Evolutionary conservation across 345 rosid genomes (phyloP), one percentile per base, ranked within the genome.

Genomic region (Salix exigua): DNA sequence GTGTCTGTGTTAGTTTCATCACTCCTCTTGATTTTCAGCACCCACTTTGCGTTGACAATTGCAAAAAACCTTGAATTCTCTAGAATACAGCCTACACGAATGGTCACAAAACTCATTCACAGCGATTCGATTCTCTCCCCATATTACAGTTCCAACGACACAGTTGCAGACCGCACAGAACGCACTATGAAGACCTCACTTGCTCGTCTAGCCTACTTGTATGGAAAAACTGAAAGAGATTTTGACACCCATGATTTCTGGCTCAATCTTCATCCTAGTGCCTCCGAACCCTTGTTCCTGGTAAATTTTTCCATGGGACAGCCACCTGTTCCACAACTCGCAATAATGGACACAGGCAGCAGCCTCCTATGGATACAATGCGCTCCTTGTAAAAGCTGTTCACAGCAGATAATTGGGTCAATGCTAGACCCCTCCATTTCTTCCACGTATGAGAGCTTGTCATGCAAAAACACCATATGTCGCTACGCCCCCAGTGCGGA

Each of bases 281-380:
- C 61, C 63, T 21, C 66, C 44, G 66, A 67, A 62, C 44, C 40
- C 0, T 11, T 82, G 73, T 86, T 88, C 51, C 68, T 82, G 0
- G 84, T 82, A 30, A 91, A 85, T 19, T 80, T 91, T 79, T 85
- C 93, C 0, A 68, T 91, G 6, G 95, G 94, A 19, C 80, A 82
- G 66, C 95, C 94, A 16, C 90, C 92, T 1, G 68, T 88, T 16
- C 90, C 84, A 0, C 91, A 89, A 62, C 83, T 85, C 50, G 76
- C 86, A 0, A 65, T 82, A 70, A 83, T 92, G 85, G 94, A 89
- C 76, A 87, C 90, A 0, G 94, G 94, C 44, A 92, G 90, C 73
- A 85, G 83, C 66, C 86, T 92, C 13, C n/a, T 85, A 26, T 89
- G 92, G 96, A 74, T 89, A 25, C 82, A 77, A 48, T 88, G 96